Evolutionary conservation across 441 rosid genomes (phyloP).

Genomic region (Jatropha multifida): DNA sequence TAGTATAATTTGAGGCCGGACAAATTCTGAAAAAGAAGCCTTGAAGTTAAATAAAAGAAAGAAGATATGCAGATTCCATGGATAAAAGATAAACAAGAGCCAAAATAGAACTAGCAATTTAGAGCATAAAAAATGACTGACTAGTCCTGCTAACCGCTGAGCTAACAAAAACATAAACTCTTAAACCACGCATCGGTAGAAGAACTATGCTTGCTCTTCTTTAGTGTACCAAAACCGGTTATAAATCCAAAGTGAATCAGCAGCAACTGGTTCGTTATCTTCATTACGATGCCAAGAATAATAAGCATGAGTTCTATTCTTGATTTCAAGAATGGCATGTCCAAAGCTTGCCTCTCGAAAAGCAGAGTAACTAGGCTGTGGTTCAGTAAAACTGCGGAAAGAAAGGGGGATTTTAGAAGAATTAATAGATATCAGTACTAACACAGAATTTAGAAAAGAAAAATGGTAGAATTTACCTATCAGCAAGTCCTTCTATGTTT

Average conservation of each 20-base stretch:
- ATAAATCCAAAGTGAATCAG: slow-evolving; percentile 42
- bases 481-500: slow-evolving; percentile 45
- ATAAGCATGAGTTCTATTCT: slow-evolving; percentile 43
- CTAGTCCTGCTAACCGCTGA: background rate
- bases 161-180: background rate
- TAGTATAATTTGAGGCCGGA: no score
- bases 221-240: slow-evolving; percentile 38
- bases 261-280: slow-evolving; percentile 33
- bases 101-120: background rate
- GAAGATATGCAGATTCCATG: background rate
- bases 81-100: background rate
- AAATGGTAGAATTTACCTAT: slow-evolving; percentile 16
- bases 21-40: background rate
- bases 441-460: background rate
- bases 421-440: background rate
- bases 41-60: background rate
- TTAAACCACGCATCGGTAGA: background rate
- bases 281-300: slow-evolving; percentile 48
- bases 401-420: background rate
- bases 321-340: slow-evolving; percentile 51
- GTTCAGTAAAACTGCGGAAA: slow-evolving; percentile 31
- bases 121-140: background rate
- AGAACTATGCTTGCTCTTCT: slow-evolving; percentile 22
- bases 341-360: slow-evolving; percentile 53
- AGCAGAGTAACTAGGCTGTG: slow-evolving; percentile 46